phyloP scores from a whole-genome alignment of 139 green algal species.

The Asterochloris erici region DNA sequence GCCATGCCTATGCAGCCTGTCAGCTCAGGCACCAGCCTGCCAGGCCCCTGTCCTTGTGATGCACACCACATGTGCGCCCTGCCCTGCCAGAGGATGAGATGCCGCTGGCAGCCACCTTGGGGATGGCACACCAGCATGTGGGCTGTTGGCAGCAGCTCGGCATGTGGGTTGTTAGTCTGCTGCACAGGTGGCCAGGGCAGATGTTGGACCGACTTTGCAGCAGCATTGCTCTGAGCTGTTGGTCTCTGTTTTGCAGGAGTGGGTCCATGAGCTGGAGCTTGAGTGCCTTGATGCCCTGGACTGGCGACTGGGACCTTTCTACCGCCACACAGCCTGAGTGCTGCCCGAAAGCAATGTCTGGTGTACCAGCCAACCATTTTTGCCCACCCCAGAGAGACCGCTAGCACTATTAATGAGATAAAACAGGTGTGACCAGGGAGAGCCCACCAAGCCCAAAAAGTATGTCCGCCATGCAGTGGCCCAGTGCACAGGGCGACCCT shows the following conservation, averaged over 20 bases:
- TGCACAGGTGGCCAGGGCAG: too few relatives aligned
- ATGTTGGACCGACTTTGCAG: too few relatives aligned
- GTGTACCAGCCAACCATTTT: neutral
- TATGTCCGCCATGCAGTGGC: neutral
- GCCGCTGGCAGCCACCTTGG: too few relatives aligned
- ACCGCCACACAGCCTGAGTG: neutral
- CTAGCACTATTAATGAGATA: neutral
- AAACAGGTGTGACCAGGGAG: neutral
- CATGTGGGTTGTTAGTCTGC: too few relatives aligned
- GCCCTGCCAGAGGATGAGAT: too few relatives aligned
- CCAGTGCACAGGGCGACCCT: neutral
- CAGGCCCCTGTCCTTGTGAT: too few relatives aligned
- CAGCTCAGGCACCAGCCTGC: too few relatives aligned
- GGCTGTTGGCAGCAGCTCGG: too few relatives aligned
- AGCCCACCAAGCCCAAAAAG: neutral
- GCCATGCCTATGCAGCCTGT: too few relatives aligned
- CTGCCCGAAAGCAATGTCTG: neutral
- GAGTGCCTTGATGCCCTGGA: slow-evolving; percentile 18
- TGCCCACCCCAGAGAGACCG: too few relatives aligned
- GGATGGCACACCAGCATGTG: too few relatives aligned
- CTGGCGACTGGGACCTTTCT: slow-evolving; percentile 18
- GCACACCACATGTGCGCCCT: too few relatives aligned
- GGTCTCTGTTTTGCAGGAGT: neutral
- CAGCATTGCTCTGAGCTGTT: neutral
- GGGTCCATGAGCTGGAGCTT: slow-evolving; percentile 10